Evolutionary conservation across 805 yeast genomes (phyloP).

Genomic region (Wickerhamomyces hampshirensis): DNA sequence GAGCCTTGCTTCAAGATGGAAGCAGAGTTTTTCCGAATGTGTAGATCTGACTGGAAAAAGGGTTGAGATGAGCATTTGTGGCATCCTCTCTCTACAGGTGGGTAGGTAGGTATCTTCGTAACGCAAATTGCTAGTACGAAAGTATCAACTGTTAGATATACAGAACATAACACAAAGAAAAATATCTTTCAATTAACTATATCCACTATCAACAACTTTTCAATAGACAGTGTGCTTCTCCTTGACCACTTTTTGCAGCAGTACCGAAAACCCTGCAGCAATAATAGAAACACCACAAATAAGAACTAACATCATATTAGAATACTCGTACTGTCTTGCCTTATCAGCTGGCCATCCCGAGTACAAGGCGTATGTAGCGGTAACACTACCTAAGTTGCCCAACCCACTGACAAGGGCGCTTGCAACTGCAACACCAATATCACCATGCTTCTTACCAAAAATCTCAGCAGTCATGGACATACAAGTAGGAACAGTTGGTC

Average conservation of each 20-base stretch:
- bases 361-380: conserved; percentile 81
- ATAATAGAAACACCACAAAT: conserved; percentile 73
- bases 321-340: conserved; percentile 53
- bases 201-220: no score
- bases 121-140: no score
- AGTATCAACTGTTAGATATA: no score
- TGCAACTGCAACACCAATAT: conserved; percentile 78
- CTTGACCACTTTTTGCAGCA: conserved; percentile 14
- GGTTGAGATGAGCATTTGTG: no score
- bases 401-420: conserved; percentile 82
- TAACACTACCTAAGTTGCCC: conserved; percentile 83
- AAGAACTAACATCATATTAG: conserved; percentile 80
- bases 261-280: conserved; percentile 29
- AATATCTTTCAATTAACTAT: no score
- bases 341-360: conserved; percentile 83
- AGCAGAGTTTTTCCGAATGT: no score
- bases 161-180: no score
- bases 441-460: conserved; percentile 67
- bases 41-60: no score
- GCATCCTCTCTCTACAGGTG: no score
- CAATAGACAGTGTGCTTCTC: conserved; percentile 12
- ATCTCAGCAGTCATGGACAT: conserved; percentile 84
- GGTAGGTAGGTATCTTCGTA: no score
- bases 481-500: conserved; percentile 85
- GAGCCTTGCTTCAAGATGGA: no score